Evolutionary conservation across 2,329 filamentous ascomycete genomes (phyloP), one percentile per base, ranked within the genome.

Genomic region (Hirsutella minnesotensis): DNA sequence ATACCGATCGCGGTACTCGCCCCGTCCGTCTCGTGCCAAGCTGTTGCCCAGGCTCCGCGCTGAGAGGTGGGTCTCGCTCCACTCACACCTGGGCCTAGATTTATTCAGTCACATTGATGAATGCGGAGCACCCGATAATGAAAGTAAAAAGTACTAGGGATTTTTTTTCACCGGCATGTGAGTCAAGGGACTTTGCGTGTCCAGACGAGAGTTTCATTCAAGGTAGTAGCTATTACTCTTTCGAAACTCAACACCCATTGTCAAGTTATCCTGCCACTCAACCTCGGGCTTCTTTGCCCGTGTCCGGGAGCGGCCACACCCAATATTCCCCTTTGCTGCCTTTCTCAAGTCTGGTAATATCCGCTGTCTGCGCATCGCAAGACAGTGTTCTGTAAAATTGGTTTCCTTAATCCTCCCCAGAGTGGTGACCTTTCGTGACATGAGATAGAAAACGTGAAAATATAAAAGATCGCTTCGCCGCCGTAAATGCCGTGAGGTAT

Each of bases 401-500:
- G 18, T 13, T 12, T 38, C 18, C 12, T 20, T 24, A n/a, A n/a
- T 38, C 19, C 18, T 21, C 18, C 9, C 15, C 3, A 4, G 33
- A 35, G 33, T 35, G 33, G 33, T 19, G 33, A 35, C 33, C 15
- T 35, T 35, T 35, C 15, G 16, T 35, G 7, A 35, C 9, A 18
- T 35, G n/a, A 35, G 15, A n/a, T 16, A n/a, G n/a, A 16, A 16
- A 18, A 35, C 9, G 13, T 16, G 16, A 35, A n/a, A 18, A 13
- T 29, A 41, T 44, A 34, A 36, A 44, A 50, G 47, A 46, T 21
- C 20, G 16, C 9, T 29, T 18, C 33, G 33, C 33, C 33, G 33
- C 33, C 33, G 16, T 34, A 34, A 34, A 18, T 34, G 33, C 33
- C 33, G 16, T 35, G 19, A 54, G 56, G 56, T 58, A 59, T 59